These are phyloP conservation scores for Eucalyptus pumila DNA, from an alignment of 345 rosid genomes.

Conservation along the genomic window DNA sequence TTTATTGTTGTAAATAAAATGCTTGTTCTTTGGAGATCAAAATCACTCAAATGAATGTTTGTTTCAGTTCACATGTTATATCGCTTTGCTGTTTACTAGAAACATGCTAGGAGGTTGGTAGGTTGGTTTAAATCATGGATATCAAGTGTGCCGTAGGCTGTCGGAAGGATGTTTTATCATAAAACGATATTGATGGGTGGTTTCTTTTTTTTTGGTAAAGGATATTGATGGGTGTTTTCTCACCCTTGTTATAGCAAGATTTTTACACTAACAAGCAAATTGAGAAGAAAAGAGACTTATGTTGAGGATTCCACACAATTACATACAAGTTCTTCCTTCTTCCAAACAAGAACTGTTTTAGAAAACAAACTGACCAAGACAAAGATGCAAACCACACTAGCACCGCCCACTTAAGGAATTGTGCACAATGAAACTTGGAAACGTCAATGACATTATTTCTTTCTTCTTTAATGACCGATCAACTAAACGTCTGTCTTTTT, in stretches of 20 bases:
- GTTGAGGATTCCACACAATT: not conserved
- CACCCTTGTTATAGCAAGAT: not conserved
- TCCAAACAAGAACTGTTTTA: not conserved
- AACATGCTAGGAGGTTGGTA: not conserved
- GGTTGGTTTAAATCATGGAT: not conserved
- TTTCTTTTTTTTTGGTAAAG: too few relatives aligned
- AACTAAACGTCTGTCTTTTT: not conserved
- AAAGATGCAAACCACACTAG: not conserved
- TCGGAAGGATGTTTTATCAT: not conserved
- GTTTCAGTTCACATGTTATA: not conserved
- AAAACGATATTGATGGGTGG: not conserved
- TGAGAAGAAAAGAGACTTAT: not conserved
- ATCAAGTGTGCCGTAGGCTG: not conserved
- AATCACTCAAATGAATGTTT: not conserved
- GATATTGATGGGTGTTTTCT: not conserved
- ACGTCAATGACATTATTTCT: not conserved
- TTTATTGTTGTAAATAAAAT: not conserved
- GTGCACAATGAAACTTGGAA: not conserved
- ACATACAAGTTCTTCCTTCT: not conserved
- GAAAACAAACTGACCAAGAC: not conserved
- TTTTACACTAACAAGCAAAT: not conserved
- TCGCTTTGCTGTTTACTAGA: not conserved
- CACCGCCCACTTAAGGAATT: not conserved
- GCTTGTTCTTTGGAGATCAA: not conserved
- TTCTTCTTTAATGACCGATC: not conserved